Evolutionary conservation across 768 basidiomycete species (phyloP), one percentile per base, ranked within the genome.

Genomic region (Tylopilus cervinicoccineus): DNA sequence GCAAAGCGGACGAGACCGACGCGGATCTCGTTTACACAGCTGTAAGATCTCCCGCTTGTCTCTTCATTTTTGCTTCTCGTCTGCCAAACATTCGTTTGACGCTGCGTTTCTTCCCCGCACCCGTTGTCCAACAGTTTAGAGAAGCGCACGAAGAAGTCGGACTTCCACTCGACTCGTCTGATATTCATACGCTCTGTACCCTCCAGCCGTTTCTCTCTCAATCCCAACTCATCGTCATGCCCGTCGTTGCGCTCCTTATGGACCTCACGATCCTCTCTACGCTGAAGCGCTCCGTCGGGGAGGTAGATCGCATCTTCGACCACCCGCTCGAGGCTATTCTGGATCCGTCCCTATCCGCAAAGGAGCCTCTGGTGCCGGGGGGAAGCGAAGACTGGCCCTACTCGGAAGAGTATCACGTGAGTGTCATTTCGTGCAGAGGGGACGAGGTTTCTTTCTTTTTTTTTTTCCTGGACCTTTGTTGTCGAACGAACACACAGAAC

Each of bases 61-160:
- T 14, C 29, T 11, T 19, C 37, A 34, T 36, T 27, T 7, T 8
- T 9, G 41, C 16, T 23, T 26, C 34, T 24, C 38, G 11, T 5
- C 31, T 32, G 31, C 38, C 28, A 26, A 34, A 47, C 20, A 14
- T 5, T n/a, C 24, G 12, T 37, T 43, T 38, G 27, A 45, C 39
- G 0, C 20, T 37, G 26, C 26, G 9, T 27, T 27, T 27, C 9
- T 27, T 27, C 5, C 9, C 14, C n/a, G n/a, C n/a, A n/a, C n/a
- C 1, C 13, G 11, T 32, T 38, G 43, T 43, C 26, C 37, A 22
- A 27, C 59, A 93, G 92, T 77, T 77, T 40, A 75, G 93, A 48
- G 93, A 95, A 67, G 93, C 93, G 0, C 64, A 80, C 47, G 93
- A 95, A 70, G 93, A 95, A 71, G 86, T 94, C 17, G 80, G 68